These are phyloP conservation scores for Talaromyces albobiverticillius DNA, from an alignment of 2,329 filamentous ascomycete species.

Conservation along the genomic window DNA sequence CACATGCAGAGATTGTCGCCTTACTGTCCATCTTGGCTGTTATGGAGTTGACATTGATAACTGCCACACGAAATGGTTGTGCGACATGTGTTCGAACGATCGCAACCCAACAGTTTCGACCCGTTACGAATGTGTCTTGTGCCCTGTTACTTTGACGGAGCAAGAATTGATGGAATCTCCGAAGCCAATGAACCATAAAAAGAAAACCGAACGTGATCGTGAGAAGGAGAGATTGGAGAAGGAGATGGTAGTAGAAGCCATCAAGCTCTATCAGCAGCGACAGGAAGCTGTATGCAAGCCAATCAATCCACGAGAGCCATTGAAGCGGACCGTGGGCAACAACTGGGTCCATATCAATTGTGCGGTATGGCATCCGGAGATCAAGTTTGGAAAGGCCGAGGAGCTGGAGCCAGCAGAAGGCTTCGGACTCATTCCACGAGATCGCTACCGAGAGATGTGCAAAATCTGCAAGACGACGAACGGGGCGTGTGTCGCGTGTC, in stretches of 20 bases:
- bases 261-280: conserved; percentile 76
- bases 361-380: conserved; percentile 85
- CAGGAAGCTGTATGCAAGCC: conserved; percentile 85
- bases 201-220: conserved; percentile 88
- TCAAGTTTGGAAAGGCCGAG: conserved; percentile 84
- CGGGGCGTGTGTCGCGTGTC: conserved; percentile 81
- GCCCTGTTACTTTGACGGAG: conserved; percentile 76
- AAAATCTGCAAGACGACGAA: conserved; percentile 72
- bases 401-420: conserved; percentile 84
- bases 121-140: conserved; percentile 89
- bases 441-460: conserved; percentile 74
- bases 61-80: conserved; percentile 75
- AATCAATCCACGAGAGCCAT: conserved; percentile 76
- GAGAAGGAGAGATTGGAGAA: conserved; percentile 85
- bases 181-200: conserved; percentile 68
- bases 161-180: conserved; percentile 81
- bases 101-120: conserved; percentile 91
- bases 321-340: conserved; percentile 93
- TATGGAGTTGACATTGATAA: conserved; percentile 76
- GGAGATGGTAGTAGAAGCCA: conserved; percentile 74
- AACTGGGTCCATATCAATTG: conserved; percentile 98
- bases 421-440: conserved; percentile 73
- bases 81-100: conserved; percentile 94
- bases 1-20: conserved; percentile 79
- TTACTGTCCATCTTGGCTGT: conserved; percentile 88